Evolutionary conservation across 2,329 filamentous ascomycete species (phyloP).

Genomic region (Phialocephala subalpina): DNA sequence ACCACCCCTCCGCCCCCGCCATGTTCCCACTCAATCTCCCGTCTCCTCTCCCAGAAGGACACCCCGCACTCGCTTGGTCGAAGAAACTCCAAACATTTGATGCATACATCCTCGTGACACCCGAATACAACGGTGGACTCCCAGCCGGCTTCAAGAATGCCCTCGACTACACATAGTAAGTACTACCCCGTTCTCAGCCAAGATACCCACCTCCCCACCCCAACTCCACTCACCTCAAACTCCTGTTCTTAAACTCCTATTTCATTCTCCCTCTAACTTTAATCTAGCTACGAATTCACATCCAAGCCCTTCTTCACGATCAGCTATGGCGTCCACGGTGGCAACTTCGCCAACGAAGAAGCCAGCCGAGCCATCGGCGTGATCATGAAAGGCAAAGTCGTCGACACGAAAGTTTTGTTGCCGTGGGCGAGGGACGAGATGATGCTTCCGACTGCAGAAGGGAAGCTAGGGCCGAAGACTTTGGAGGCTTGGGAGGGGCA

Average conservation of each 20-base stretch:
- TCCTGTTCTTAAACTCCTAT: too few species aligned
- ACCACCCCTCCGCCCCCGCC: constrained; percentile 2
- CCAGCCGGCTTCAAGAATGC: constrained; percentile 55
- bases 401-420: constrained; percentile 42
- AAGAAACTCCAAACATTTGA: constrained; percentile 43
- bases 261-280: too few species aligned
- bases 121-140: constrained; percentile 54
- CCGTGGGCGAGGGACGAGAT: constrained; percentile 39
- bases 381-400: constrained; percentile 46
- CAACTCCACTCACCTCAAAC: too few species aligned
- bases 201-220: too few species aligned
- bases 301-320: constrained; percentile 53
- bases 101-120: constrained; percentile 51
- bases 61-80: constrained; percentile 43
- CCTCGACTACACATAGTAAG: constrained; percentile 55
- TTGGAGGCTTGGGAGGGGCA: constrained; percentile 6
- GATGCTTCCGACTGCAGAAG: background rate
- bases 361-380: constrained; percentile 42
- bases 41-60: background rate
- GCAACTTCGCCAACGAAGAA: constrained; percentile 46
- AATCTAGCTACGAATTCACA: constrained; percentile 54
- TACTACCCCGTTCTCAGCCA: too few species aligned
- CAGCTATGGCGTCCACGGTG: constrained; percentile 52
- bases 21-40: background rate
- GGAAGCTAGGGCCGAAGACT: background rate